Evolutionary conservation across 768 basidiomycete species (phyloP), one percentile per base, ranked within the genome.

Genomic region (Termitomyces sp.): DNA sequence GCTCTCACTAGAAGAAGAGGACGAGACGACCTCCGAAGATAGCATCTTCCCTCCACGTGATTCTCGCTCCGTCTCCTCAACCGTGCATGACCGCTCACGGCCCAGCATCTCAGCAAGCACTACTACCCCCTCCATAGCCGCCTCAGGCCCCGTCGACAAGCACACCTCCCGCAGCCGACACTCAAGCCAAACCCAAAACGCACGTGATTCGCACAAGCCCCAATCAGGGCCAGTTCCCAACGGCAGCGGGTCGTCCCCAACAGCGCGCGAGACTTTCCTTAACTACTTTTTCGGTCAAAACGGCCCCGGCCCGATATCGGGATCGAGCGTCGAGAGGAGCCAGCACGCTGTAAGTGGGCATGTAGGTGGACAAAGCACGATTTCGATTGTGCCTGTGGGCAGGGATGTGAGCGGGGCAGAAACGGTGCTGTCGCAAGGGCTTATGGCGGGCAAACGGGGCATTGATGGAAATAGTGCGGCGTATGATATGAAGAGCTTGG

Each of bases 261-360:
- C 85, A 0, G 85, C 94, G 12, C 81, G 89, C 60, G 97, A 98
- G 64, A 90, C 91, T 2, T 97, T 98, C 77, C 76, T 98, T 57
- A 96, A 91, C 66, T 98, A 98, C 70, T 98, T 99, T 76, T 98
- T 99, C 68, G 97, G 97, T 11, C 89, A 88, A 70, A 89, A 88
- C 59, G 89, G 89, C 0, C 81, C 88, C 26, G 92, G 88, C 0
- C 88, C 83, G n/a, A 73, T 83, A 56, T 75, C 77, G 52, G 83
- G 79, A 5, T 76, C 82, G 38, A 82, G 73, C 62, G 65, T 78
- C 46, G 82, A 80, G 45, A 67, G 77, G 17, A 60, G 61, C 42
- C 60, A 62, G 3, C 61, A 58, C 38, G 62, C 45, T 45, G 61
- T 54, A 12, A 63, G 65, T 48, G 58, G 59, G 5, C 19, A 38